These are phyloP conservation scores for Ramalina peruviana DNA, from an alignment of 495 filamentous ascomycete genomes.

Conservation along the genomic window DNA sequence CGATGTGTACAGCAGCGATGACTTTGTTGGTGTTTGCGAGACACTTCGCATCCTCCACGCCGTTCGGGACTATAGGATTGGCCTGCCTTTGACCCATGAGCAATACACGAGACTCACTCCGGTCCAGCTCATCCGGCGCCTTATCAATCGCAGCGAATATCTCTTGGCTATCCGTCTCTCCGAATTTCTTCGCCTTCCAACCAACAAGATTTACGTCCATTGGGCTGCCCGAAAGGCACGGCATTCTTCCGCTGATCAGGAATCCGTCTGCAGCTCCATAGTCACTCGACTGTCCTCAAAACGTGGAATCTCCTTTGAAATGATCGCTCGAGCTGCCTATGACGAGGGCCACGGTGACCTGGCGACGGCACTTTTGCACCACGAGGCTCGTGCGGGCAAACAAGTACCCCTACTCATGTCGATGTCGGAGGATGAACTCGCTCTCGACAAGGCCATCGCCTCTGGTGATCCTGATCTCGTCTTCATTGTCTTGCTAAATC, in stretches of 20 bases:
- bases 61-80: slow-evolving; percentile 78
- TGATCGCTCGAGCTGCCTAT: slow-evolving; percentile 86
- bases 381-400: slow-evolving; percentile 83
- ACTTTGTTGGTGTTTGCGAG: slow-evolving; percentile 98
- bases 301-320: slow-evolving; percentile 84
- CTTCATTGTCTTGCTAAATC: slow-evolving; percentile 72
- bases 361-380: slow-evolving; percentile 80
- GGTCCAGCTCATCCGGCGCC: slow-evolving; percentile 68
- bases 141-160: slow-evolving; percentile 83
- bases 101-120: slow-evolving; percentile 80
- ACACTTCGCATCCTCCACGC: slow-evolving; percentile 85
- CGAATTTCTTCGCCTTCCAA: slow-evolving; percentile 72
- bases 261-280: slow-evolving; percentile 72
- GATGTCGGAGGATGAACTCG: slow-evolving; percentile 93
- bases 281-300: slow-evolving; percentile 78
- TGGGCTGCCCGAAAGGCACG: slow-evolving; percentile 95
- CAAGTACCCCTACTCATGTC: slow-evolving; percentile 88
- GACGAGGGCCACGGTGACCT: slow-evolving; percentile 80
- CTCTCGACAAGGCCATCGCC: slow-evolving; percentile 92
- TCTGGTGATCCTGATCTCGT: slow-evolving; percentile 89
- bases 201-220: slow-evolving; percentile 83
- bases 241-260: slow-evolving; percentile 70
- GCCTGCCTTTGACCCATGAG: slow-evolving; percentile 81
- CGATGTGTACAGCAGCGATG: slow-evolving; percentile 91
- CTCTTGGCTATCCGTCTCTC: slow-evolving; percentile 82